Evolutionary conservation across 768 basidiomycete genomes (phyloP), one percentile per base, ranked within the genome.

Genomic region (Lyophyllum atratum): DNA sequence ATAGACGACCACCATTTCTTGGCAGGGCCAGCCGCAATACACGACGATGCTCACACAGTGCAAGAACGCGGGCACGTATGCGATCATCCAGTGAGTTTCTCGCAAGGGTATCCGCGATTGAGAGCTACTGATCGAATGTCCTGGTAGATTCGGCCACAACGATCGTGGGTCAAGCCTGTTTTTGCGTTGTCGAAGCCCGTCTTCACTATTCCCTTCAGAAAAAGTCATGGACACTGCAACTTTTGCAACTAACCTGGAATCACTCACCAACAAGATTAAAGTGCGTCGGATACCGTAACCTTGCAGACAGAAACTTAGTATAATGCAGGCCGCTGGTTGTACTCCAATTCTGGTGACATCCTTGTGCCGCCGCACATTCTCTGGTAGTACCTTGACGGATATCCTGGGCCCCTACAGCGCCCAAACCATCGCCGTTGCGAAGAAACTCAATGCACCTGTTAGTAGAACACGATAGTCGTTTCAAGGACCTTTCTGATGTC

Each of bases 1-100:
- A 8, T 24, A 52, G 51, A 52, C 51, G 3, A 52, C 51, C 51
- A 52, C 51, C 17, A 40, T 52, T 4, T 40, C 51, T 6, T 52
- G 51, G 51, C 51, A 52, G 51, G 28, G 43, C 26, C 52, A 54
- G 28, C 43, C 52, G 26, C 26, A 54, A 21, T 54, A 54, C 52
- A 22, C 40, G 6, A 17, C 52, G n/a, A 54, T 54, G 52, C 42
- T 54, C 24, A 31, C 52, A 10, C 12, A 24, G 14, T 54, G 52
- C 44, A 54, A 54, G 42, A 54, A 45, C 28, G 43, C 52, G 14
- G 33, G 46, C 25, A 54, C 52, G 8, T 54, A 31, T 25, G 40
- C 52, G n/a, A 46, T 44, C 15, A 54, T 54, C 31, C 52, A 54
- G 52, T 54, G 31, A 45, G 42, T 54, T 3, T 7, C 21, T n/a